A percentile compares a stretch with the other conserved stretches of the same genome.
Conservation (phyloP, 2,329 filamentous ascomycete genomes). For the Leptosphaerulina australis region DNA sequence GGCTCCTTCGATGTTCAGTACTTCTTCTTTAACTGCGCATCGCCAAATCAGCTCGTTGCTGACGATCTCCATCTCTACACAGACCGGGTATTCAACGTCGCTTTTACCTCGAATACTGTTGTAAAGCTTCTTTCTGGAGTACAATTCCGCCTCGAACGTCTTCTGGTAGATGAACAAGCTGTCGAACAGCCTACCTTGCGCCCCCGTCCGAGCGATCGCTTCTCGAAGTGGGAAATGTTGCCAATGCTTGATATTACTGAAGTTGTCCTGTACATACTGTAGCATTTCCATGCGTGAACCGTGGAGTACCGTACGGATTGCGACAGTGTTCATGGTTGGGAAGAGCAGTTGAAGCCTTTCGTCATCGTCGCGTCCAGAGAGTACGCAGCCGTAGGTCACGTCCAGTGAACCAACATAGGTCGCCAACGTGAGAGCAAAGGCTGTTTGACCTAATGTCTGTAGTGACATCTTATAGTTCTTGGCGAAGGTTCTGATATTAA, state of each 20-base stretch:
- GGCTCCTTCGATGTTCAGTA: constrained; percentile 57
- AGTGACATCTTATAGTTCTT: constrained; percentile 70
- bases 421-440: constrained; percentile 75
- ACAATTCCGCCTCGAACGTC: constrained; percentile 52
- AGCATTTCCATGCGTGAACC: constrained; percentile 70
- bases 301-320: constrained; percentile 74
- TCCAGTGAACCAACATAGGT: constrained; percentile 69
- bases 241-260: constrained; percentile 68
- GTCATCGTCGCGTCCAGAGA: constrained; percentile 82
- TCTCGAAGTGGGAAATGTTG: constrained; percentile 80
- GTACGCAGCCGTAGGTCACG: constrained; percentile 79
- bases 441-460: constrained; percentile 76
- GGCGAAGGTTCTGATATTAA: constrained; percentile 64
- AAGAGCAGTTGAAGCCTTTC: constrained; percentile 73
- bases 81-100: constrained; percentile 80
- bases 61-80: constrained; percentile 76
- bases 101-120: constrained; percentile 68
- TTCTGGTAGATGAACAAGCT: constrained; percentile 72
- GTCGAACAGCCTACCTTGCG: constrained; percentile 62
- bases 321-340: constrained; percentile 90
- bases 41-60: constrained; percentile 68
- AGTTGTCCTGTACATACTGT: constrained; percentile 73
- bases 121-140: constrained; percentile 58
- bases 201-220: constrained; percentile 61
- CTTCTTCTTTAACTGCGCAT: constrained; percentile 68